Evolutionary conservation across 1,284 basidiomycete species (phyloP).

Genomic region (Cerioporus squamosus): DNA sequence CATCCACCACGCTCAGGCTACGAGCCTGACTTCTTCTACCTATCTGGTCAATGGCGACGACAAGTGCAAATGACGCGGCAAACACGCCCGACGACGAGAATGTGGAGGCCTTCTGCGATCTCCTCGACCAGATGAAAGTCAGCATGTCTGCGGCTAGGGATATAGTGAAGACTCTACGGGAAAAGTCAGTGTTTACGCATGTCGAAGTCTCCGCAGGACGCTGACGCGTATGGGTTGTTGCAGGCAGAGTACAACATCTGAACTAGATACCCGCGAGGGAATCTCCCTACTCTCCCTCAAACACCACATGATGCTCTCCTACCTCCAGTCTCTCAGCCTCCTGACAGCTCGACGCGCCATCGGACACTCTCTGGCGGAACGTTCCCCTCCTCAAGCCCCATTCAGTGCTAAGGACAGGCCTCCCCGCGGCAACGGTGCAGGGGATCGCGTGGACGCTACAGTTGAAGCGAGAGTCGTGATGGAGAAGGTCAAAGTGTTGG

Average conservation of each 20-base stretch:
- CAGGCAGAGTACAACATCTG: conserved; percentile 40
- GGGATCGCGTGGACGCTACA: conserved; percentile 75
- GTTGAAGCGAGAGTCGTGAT: conserved; percentile 75
- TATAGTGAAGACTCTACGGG: conserved; percentile 53
- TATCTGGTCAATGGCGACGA: not conserved
- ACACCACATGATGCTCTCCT: conserved; percentile 85
- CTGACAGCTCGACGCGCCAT: conserved; percentile 71
- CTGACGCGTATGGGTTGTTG: not conserved
- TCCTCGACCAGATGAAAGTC: conserved; percentile 64
- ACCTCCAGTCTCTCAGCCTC: conserved; percentile 86
- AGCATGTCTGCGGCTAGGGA: conserved; percentile 68
- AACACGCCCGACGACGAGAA: conserved; percentile 13
- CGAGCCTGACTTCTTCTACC: no score
- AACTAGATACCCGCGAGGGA: conserved; percentile 75
- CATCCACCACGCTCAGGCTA: not conserved
- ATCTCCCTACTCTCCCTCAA: conserved; percentile 92
- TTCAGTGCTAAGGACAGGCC: conserved; percentile 61
- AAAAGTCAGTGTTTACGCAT: conserved; percentile 49
- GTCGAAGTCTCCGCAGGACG: no score
- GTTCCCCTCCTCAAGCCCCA: conserved; percentile 50
- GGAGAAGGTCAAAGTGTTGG: conserved; percentile 83
- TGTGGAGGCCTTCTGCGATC: conserved; percentile 38
- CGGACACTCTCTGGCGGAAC: conserved; percentile 61
- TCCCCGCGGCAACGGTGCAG: conserved; percentile 56
- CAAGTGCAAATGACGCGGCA: conserved; percentile 2